Evolutionary conservation across 192 early-diverging fungal species (phyloP).

Genomic region (Gryganskiella cystojenkinii): DNA sequence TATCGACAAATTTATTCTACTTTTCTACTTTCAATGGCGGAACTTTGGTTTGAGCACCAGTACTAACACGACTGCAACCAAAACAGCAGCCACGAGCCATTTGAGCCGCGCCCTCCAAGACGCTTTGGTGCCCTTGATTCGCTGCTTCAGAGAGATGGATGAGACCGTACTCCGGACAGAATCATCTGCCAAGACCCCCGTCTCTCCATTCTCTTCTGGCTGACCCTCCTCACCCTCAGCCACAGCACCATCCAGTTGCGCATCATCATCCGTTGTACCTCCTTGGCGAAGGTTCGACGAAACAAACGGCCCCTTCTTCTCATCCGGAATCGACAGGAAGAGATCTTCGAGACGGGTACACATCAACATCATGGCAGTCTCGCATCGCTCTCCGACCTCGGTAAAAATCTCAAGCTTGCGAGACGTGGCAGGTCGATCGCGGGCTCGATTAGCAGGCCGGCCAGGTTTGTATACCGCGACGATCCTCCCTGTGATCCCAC

Average conservation of each 20-base stretch:
- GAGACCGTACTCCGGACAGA: not conserved
- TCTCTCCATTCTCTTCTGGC: not conserved
- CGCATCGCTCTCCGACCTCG: constrained; percentile 36
- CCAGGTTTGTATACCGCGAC: constrained; percentile 40
- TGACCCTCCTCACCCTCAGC: not conserved
- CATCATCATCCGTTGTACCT: not conserved
- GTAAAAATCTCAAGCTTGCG: constrained; percentile 26
- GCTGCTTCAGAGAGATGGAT: constrained; percentile 1
- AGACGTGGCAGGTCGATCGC: constrained; percentile 29
- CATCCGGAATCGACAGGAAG: constrained; percentile 36
- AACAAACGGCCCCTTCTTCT: constrained; percentile 25
- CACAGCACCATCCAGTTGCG: not conserved
- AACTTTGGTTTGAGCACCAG: constrained; percentile 31
- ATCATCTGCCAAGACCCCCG: not conserved
- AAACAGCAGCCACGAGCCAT: constrained; percentile 15
- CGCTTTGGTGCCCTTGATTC: not conserved
- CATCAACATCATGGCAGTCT: constrained; percentile 50
- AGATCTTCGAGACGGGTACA: constrained; percentile 38
- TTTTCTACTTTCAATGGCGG: too few species aligned
- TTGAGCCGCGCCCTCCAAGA: constrained; percentile 18
- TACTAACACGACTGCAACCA: constrained; percentile 25
- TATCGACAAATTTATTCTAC: too few species aligned
- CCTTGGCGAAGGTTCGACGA: not conserved
- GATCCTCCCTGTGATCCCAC: constrained; percentile 18
- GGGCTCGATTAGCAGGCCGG: constrained; percentile 25